Conservation (phyloP, 345 rosid genomes). For the Pelargonium nanum region DNA sequence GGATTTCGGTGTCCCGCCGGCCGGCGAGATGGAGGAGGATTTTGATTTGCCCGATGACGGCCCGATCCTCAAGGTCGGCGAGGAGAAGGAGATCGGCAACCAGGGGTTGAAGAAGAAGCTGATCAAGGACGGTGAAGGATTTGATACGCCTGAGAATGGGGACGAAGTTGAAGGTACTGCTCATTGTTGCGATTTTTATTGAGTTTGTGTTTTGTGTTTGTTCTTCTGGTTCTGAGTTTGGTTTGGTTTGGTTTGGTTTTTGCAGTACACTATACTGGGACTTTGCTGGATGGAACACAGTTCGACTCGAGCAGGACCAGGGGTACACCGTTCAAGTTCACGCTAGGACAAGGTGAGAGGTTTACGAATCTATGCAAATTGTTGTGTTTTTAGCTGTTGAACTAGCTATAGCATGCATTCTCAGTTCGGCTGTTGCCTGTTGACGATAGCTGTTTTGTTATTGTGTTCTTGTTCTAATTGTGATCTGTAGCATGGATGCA, state of each 20-base stretch:
- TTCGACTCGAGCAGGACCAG: conserved; percentile 59
- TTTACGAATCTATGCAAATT: background rate
- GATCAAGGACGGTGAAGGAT: conserved; percentile 31
- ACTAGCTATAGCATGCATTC: too few relatives aligned
- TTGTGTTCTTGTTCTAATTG: too few relatives aligned
- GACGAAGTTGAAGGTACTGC: conserved; percentile 39
- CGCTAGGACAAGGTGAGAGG: conserved; percentile 47
- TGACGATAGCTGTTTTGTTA: too few relatives aligned
- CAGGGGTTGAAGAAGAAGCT: conserved; percentile 49
- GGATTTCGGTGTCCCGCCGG: conserved; percentile 24
- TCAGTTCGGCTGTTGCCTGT: too few relatives aligned
- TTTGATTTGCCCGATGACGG: conserved; percentile 17
- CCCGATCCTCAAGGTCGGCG: conserved; percentile 18
- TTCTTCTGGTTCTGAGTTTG: background rate
- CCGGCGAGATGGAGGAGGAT: conserved; percentile 17
- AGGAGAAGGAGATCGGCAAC: conserved; percentile 43
- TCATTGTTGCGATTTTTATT: background rate
- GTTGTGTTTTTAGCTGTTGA: background rate
- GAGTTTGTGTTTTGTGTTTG: background rate
- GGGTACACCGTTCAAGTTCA: conserved; percentile 46
- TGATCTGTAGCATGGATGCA: too few relatives aligned
- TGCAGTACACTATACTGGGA: conserved; percentile 25
- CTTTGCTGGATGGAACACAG: conserved; percentile 48
- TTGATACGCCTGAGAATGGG: conserved; percentile 34
- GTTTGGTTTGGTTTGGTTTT: background rate